Percentiles rank a stretch among this genome's conserved stretches.
phyloP scores from a whole-genome alignment of 208 protist genomes.

The Leishmania lainsoni region DNA sequence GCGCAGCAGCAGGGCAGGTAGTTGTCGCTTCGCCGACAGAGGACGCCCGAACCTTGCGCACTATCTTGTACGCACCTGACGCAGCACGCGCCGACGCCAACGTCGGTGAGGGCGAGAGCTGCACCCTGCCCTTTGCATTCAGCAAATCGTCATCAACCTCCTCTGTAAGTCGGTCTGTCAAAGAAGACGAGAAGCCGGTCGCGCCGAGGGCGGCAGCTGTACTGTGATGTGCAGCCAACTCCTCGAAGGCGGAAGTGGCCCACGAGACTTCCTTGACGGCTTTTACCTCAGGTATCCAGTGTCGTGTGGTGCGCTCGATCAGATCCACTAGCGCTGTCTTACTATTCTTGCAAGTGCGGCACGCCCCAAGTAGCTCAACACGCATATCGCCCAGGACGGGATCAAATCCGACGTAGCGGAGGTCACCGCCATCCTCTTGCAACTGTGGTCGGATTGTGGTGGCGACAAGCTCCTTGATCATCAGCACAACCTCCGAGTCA shows the following conservation, averaged over 20 bases:
- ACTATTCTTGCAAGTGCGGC: slow-evolving; percentile 85
- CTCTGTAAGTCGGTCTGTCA: background rate
- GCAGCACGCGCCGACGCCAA: background rate
- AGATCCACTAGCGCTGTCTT: slow-evolving; percentile 85
- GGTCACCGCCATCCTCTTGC: slow-evolving; percentile 92
- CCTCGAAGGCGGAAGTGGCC: slow-evolving; percentile 26
- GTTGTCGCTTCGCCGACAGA: background rate
- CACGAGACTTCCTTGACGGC: slow-evolving; percentile 60
- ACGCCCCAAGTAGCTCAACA: slow-evolving; percentile 92
- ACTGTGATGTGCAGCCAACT: slow-evolving; percentile 13
- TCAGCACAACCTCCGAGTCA: slow-evolving; percentile 87
- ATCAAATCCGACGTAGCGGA: slow-evolving; percentile 83
- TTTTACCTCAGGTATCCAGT: slow-evolving; percentile 92
- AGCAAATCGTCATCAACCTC: background rate
- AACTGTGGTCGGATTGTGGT: slow-evolving; percentile 87
- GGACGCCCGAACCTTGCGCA: slow-evolving; percentile 22
- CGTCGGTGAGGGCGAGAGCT: slow-evolving; percentile 9
- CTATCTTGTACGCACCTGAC: slow-evolving; percentile 12
- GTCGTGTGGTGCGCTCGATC: slow-evolving; percentile 90
- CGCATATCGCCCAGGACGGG: slow-evolving; percentile 57
- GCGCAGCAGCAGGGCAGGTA: background rate
- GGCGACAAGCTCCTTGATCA: slow-evolving; percentile 91
- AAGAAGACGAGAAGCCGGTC: background rate
- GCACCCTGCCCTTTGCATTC: slow-evolving; percentile 12
- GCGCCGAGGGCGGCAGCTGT: background rate